Percentiles rank a stretch among this genome's conserved stretches.
Conservation (phyloP, 2,329 filamentous ascomycete species). For the Cadophora gregata region DNA sequence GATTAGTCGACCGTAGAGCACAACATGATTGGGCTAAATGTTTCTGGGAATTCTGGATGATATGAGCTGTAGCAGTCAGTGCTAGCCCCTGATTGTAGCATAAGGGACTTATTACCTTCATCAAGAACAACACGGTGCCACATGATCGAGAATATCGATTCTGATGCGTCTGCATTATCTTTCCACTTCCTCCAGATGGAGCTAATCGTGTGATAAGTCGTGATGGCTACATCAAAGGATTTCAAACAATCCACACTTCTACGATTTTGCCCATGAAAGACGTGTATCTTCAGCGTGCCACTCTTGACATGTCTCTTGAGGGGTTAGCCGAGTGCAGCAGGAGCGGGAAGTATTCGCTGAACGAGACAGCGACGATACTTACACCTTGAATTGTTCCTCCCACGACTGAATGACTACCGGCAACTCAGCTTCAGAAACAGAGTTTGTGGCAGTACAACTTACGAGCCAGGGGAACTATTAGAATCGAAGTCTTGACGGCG, state of each 20-base stretch:
- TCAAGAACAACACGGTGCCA: neutral
- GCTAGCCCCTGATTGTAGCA: no score
- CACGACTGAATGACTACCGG: slow-evolving; percentile 1
- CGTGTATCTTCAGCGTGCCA: neutral
- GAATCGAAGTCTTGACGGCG: neutral
- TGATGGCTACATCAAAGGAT: neutral
- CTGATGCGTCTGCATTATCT: neutral
- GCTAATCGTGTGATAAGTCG: neutral
- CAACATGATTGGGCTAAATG: slow-evolving; percentile 47
- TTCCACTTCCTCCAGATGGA: neutral
- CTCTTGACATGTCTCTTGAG: neutral
- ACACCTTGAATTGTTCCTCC: neutral
- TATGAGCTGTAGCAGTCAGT: neutral
- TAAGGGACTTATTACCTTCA: neutral
- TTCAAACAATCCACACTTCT: neutral
- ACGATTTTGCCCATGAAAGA: neutral
- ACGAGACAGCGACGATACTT: neutral
- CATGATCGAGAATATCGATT: neutral
- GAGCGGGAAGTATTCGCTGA: no score
- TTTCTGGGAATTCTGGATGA: neutral
- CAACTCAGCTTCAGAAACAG: no score
- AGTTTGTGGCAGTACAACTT: neutral
- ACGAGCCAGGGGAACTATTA: neutral
- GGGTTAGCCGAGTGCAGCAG: no score
- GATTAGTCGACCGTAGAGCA: slow-evolving; percentile 44